Evolutionary conservation across 2,329 filamentous ascomycete genomes (phyloP), one percentile per base, ranked within the genome.

Genomic region (Beauveria australis): DNA sequence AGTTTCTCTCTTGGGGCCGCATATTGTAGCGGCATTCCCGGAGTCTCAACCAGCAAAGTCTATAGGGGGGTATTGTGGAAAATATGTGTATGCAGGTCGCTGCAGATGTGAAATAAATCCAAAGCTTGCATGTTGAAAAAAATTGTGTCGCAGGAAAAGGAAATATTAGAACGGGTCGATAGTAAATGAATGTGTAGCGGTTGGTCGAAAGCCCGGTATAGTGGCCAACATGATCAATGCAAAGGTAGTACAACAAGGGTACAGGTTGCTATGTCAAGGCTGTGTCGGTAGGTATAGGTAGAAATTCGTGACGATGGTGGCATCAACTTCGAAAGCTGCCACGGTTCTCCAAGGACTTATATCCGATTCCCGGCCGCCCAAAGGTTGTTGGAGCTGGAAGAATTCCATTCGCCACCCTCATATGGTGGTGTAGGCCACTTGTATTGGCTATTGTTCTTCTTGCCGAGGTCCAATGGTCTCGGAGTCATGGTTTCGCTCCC

Each of bases 391-490:
- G 91, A 85, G 33, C 91, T 89, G 47, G 89, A 88, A 9, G 89
- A 86, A 19, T 89, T 91, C 93, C 92, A 97, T 72, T 96, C 92
- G 64, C 87, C 87, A 68, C 96, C 92, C 69, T 96, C 92, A 67
- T 97, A 96, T 3, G 94, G 93, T 24, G 94, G 94, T 18, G 94
- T 97, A 3, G 92, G 93, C 89, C 92, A 97, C 75, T 96, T 94
- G 68, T 83, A 78, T 64, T 82, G 76, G 22, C 68, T 75, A 14
- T 74, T 71, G 1, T 76, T 68, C 78, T 83, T 81, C 70, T 85
- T 84, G 68, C 81, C 79, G 59, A 90, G 85, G 66, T 89, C 82
- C 64, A 92, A 74, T 12, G 90, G 89, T 73, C 88, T 90, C 9
- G 88, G 84, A 2, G 87, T 82, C 40, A 86, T 73, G 0, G 78